Conservation (phyloP, 768 basidiomycete genomes). For the Suillus decipiens region DNA sequence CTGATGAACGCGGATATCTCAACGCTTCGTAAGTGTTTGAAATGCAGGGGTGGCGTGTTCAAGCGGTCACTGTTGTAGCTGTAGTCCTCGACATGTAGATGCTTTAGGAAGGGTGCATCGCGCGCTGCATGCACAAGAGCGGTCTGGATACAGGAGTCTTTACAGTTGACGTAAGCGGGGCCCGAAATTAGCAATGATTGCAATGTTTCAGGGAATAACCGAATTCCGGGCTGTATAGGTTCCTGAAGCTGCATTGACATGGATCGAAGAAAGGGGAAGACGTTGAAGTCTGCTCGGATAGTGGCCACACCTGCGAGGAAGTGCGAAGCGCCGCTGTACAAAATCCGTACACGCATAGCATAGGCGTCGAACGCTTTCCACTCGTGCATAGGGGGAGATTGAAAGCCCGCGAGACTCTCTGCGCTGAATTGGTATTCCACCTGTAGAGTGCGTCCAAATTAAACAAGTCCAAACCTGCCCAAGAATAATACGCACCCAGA, state of each 20-base stretch:
- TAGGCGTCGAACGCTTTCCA: slow-evolving; percentile 20
- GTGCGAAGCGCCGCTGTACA: slow-evolving; percentile 11
- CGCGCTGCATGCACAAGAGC: slow-evolving; percentile 19
- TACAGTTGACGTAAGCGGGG: slow-evolving; percentile 15
- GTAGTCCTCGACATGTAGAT: slow-evolving; percentile 12
- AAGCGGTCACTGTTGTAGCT: slow-evolving; percentile 4
- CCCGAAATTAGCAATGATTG: slow-evolving; percentile 14
- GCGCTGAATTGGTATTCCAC: slow-evolving; percentile 2
- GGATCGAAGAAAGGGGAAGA: slow-evolving; percentile 18
- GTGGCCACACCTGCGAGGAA: slow-evolving; percentile 20
- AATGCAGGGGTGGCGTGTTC: slow-evolving; percentile 3
- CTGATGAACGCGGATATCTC: slow-evolving; percentile 7
- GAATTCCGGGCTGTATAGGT: slow-evolving; percentile 14
- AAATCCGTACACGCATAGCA: slow-evolving; percentile 19
- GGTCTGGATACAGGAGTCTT: slow-evolving; percentile 18
- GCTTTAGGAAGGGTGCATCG: slow-evolving; percentile 17
- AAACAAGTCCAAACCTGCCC: neutral
- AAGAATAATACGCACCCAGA: slow-evolving; percentile 15
- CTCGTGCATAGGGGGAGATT: slow-evolving; percentile 17
- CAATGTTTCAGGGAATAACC: slow-evolving; percentile 20
- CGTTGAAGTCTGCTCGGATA: slow-evolving; percentile 13
- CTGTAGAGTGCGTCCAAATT: neutral
- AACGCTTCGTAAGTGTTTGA: slow-evolving; percentile 4
- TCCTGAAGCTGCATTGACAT: slow-evolving; percentile 17
- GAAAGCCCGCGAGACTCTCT: slow-evolving; percentile 11